Conservation (phyloP, 140 eudicot species). For the Oenanthe javanica region DNA sequence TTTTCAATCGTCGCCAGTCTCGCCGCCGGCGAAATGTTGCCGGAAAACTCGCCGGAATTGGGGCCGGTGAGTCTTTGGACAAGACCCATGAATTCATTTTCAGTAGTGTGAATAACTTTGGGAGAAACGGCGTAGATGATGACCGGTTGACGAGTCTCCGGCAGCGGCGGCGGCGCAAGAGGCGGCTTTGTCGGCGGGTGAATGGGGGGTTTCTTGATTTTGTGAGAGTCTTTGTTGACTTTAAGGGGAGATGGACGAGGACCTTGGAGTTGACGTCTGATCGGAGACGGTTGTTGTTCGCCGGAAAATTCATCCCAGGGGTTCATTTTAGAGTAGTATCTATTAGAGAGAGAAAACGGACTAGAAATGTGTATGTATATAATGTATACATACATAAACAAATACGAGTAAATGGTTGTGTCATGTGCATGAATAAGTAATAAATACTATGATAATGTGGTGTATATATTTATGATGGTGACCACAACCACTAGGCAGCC, state of each 20-base stretch:
- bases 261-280: slow-evolving; percentile 36
- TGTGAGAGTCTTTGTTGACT: slow-evolving; percentile 45
- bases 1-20: slow-evolving; percentile 45
- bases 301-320: slow-evolving; percentile 25
- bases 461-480: slow-evolving; percentile 1
- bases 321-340: slow-evolving; percentile 17
- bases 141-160: slow-evolving; percentile 31
- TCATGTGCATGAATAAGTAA: neutral
- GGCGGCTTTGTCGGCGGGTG: slow-evolving; percentile 18
- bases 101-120: slow-evolving; percentile 43
- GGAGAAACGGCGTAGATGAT: slow-evolving; percentile 58
- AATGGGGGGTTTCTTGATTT: slow-evolving; percentile 41
- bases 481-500: neutral
- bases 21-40: slow-evolving; percentile 54
- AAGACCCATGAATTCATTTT: slow-evolving; percentile 32
- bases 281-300: slow-evolving; percentile 30
- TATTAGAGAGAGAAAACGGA: neutral
- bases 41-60: slow-evolving; percentile 9
- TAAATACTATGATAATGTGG: neutral
- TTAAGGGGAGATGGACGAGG: slow-evolving; percentile 46
- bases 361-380: neutral
- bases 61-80: slow-evolving; percentile 65
- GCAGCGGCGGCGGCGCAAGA: neutral
- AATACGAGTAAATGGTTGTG: neutral
- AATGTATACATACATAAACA: neutral